Evolutionary conservation across 352 stramenopile species (phyloP).

Genomic region (Globisporangium alternatum): DNA sequence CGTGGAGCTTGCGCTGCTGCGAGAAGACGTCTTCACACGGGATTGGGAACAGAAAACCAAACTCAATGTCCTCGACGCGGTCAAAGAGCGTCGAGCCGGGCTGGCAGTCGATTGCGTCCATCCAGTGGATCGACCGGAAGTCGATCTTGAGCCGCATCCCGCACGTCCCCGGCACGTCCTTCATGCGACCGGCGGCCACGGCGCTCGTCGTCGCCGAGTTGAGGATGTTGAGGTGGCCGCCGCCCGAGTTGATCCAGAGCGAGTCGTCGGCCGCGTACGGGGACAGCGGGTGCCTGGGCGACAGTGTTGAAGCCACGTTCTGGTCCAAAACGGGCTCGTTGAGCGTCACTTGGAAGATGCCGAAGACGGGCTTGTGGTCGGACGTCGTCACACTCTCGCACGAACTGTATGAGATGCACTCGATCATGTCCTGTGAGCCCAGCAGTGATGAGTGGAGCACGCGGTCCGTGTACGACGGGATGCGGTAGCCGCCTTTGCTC

Average conservation of each 20-base stretch:
- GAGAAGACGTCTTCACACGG: conserved; percentile 81
- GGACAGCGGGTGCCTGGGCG: conserved; percentile 18
- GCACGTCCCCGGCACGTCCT: conserved; percentile 54
- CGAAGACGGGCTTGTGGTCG: conserved; percentile 83
- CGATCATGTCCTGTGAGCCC: conserved; percentile 42
- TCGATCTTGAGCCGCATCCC: conserved; percentile 65
- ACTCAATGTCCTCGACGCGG: conserved; percentile 61
- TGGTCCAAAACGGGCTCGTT: conserved; percentile 16
- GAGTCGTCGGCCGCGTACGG: conserved; percentile 12
- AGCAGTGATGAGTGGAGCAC: conserved; percentile 81
- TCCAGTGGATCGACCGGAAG: conserved; percentile 70
- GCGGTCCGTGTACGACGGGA: conserved; percentile 89
- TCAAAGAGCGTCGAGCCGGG: conserved; percentile 45
- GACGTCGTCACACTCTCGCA: conserved; percentile 72
- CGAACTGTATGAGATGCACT: conserved; percentile 71
- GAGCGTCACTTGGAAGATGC: conserved; percentile 53
- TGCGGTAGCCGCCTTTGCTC: conserved; percentile 55
- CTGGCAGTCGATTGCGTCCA: conserved; percentile 47
- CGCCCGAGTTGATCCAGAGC: conserved; percentile 42
- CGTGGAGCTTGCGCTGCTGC: conserved; percentile 72
- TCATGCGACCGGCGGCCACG: conserved; percentile 43
- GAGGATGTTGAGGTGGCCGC: conserved; percentile 43
- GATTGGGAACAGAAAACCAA: conserved; percentile 74
- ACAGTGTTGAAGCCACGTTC: not conserved
- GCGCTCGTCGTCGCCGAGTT: conserved; percentile 17